phyloP scores from a whole-genome alignment of 768 basidiomycete genomes.

The Tulasnella sp. region DNA sequence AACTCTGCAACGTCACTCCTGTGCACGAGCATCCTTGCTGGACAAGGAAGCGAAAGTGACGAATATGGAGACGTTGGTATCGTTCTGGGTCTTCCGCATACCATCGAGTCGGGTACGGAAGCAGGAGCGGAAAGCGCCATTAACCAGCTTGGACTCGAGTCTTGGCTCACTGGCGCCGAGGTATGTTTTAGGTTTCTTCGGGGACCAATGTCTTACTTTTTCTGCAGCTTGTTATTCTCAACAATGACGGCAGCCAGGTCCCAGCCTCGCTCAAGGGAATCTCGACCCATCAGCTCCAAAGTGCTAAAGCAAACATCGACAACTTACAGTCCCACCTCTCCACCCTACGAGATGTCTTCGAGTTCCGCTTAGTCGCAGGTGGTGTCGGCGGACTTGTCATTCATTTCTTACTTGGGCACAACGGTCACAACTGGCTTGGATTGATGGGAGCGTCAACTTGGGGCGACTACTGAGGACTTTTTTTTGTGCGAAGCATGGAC shows the following conservation, averaged over 20 bases:
- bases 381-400: slow-evolving; percentile 2
- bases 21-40: slow-evolving; percentile 11
- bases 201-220: too few relatives aligned
- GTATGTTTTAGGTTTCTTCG: too few relatives aligned
- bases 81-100: slow-evolving; percentile 2
- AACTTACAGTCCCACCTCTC: background rate
- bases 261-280: slow-evolving; percentile 6
- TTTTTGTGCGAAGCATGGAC: too few relatives aligned
- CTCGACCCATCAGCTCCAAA: background rate
- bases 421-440: slow-evolving; percentile 8
- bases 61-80: slow-evolving; percentile 9
- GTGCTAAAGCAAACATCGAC: slow-evolving; percentile 1
- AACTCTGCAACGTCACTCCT: slow-evolving; percentile 3
- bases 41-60: slow-evolving; percentile 13
- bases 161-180: background rate
- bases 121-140: background rate
- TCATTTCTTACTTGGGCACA: slow-evolving; percentile 8
- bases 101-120: too few relatives aligned
- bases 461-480: slow-evolving; percentile 1
- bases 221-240: too few relatives aligned
- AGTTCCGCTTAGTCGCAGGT: slow-evolving; percentile 4
- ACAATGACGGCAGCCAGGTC: background rate
- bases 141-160: slow-evolving; percentile 1
- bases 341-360: background rate
- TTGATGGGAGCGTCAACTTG: slow-evolving; percentile 11